These are phyloP conservation scores for Zea luxurians DNA, from an alignment of 176 grass and related monocot genomes.

Conservation along the genomic window DNA sequence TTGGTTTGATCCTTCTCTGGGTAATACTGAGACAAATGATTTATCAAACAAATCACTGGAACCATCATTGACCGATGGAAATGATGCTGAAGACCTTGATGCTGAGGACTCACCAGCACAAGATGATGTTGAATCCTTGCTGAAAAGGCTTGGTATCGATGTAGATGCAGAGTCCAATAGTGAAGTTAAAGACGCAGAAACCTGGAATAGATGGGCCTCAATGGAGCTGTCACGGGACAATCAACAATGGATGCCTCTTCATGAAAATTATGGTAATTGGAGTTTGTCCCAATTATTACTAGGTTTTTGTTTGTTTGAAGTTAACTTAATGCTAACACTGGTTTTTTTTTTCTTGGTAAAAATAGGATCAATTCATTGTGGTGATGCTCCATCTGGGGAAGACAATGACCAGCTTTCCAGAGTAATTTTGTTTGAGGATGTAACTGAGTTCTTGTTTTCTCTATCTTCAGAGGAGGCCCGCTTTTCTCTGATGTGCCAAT, in stretches of 20 bases:
- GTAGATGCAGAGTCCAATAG: constrained; percentile 68
- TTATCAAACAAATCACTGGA: constrained; percentile 43
- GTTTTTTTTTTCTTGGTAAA: constrained; percentile 32
- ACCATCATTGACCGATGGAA: constrained; percentile 42
- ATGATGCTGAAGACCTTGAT: constrained; percentile 51
- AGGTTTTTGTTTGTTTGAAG: constrained; percentile 26
- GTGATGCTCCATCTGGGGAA: constrained; percentile 52
- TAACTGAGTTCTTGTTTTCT: constrained; percentile 83
- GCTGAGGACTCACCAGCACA: constrained; percentile 52
- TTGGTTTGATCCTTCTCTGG: constrained; percentile 79
- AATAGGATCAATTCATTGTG: constrained; percentile 37
- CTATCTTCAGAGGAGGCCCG: constrained; percentile 79
- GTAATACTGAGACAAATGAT: constrained; percentile 37
- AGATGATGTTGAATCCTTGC: constrained; percentile 84
- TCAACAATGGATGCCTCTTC: constrained; percentile 93
- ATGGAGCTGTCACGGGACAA: constrained; percentile 76
- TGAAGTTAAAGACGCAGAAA: constrained; percentile 91
- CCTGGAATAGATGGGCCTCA: constrained; percentile 88
- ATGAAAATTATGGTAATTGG: constrained; percentile 61
- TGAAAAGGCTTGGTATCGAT: constrained; percentile 93
- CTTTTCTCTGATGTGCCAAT: constrained; percentile 90
- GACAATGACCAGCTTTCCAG: constrained; percentile 79
- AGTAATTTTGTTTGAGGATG: constrained; percentile 95
- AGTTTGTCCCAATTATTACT: constrained; percentile 28
- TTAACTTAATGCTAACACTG: constrained; percentile 28